Conservation (phyloP, 2,329 filamentous ascomycete genomes). For the Aspergillus sp. region DNA sequence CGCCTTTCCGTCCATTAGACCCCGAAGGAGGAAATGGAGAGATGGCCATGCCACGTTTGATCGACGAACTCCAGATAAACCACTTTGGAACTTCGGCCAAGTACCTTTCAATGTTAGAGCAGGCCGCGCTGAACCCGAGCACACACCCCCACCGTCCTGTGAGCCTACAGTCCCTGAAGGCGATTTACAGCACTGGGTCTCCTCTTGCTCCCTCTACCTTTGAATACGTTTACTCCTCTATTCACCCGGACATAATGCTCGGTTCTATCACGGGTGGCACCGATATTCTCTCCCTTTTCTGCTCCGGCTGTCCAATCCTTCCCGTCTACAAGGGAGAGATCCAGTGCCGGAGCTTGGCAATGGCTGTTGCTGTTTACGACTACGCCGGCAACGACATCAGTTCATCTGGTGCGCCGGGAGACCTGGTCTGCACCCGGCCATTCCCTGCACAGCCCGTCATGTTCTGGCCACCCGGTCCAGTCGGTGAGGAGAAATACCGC, state of each 20-base stretch:
- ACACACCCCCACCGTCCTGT: slow-evolving; percentile 47
- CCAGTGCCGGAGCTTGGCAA: slow-evolving; percentile 74
- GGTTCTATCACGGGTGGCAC: slow-evolving; percentile 94
- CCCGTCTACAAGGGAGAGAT: slow-evolving; percentile 74
- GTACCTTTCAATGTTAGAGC: slow-evolving; percentile 87
- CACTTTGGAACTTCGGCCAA: slow-evolving; percentile 95
- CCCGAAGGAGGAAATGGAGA: slow-evolving; percentile 62
- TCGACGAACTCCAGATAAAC: slow-evolving; percentile 78
- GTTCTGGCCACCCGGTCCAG: slow-evolving; percentile 71
- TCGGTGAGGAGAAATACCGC: slow-evolving; percentile 73
- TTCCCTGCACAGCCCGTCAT: slow-evolving; percentile 90
- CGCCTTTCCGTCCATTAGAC: slow-evolving; percentile 73
- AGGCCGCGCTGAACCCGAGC: slow-evolving; percentile 65
- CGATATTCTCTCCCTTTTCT: slow-evolving; percentile 94
- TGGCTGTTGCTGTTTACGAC: slow-evolving; percentile 66
- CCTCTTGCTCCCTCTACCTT: slow-evolving; percentile 93
- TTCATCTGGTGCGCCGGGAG: slow-evolving; percentile 69
- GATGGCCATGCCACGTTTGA: slow-evolving; percentile 77
- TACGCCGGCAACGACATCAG: slow-evolving; percentile 59
- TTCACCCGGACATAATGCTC: slow-evolving; percentile 78
- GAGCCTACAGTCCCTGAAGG: slow-evolving; percentile 59
- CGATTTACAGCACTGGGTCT: slow-evolving; percentile 92
- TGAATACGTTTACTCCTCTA: slow-evolving; percentile 80
- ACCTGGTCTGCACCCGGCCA: slow-evolving; percentile 80
- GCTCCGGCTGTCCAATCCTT: slow-evolving; percentile 74